Percentiles rank a stretch among this genome's conserved stretches.
phyloP scores from a whole-genome alignment of 257 asterid genomes.

The Przewalskia tangutica region DNA sequence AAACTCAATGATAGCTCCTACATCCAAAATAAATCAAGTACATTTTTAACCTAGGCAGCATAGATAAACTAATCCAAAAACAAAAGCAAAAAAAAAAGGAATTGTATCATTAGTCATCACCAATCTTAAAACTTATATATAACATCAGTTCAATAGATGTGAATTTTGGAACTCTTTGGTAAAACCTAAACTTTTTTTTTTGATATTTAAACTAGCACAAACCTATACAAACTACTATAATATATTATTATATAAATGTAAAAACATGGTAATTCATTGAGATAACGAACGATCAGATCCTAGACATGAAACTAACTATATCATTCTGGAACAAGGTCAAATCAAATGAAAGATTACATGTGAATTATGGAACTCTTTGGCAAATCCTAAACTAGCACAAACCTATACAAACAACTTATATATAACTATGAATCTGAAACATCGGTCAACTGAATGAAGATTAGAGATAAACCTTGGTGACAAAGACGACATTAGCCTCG shows the following conservation, averaged over 20 bases:
- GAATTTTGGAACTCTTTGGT: background rate
- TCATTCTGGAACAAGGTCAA: background rate
- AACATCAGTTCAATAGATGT: background rate
- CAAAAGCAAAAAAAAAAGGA: too few species aligned
- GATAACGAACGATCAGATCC: background rate
- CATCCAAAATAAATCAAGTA: background rate
- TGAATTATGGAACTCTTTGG: too few species aligned
- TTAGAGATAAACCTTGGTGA: constrained; percentile 58
- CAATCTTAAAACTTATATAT: background rate
- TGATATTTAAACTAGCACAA: background rate
- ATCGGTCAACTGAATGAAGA: background rate
- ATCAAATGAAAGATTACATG: too few species aligned
- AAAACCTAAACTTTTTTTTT: background rate
- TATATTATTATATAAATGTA: background rate
- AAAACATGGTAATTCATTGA: background rate
- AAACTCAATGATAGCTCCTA: background rate
- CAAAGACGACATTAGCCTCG: constrained; percentile 52
- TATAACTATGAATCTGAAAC: too few species aligned
- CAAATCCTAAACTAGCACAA: too few species aligned
- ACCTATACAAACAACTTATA: too few species aligned
- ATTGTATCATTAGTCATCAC: background rate
- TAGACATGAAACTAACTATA: background rate
- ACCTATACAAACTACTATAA: background rate
- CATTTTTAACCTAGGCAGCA: background rate
- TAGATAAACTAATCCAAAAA: background rate